Evolutionary conservation across 2,329 filamentous ascomycete species (phyloP).

Genomic region (Grosmannia penicillata): DNA sequence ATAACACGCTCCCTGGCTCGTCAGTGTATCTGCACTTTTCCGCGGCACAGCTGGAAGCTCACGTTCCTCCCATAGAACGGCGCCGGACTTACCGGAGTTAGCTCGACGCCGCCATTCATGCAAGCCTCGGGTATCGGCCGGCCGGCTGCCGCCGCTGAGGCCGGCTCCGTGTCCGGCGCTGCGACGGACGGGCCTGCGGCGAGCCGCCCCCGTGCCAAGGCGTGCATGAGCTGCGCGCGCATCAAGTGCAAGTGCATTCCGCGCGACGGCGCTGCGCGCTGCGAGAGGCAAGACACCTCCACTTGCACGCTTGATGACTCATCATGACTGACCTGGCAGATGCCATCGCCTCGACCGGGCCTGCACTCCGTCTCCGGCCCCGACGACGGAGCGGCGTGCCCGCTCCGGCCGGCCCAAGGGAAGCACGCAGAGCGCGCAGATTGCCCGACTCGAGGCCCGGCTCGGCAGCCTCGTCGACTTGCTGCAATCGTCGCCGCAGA

Average conservation of each 20-base stretch:
- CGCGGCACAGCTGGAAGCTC: no score
- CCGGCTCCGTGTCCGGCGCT: no score
- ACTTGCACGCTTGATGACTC: not conserved
- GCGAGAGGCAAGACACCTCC: conserved; percentile 16
- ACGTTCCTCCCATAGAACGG: no score
- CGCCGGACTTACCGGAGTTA: no score
- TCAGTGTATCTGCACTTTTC: no score
- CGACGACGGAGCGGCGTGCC: conserved; percentile 19
- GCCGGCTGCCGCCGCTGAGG: no score
- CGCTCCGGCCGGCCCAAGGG: conserved; percentile 14
- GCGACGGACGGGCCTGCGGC: no score
- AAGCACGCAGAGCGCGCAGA: conserved; percentile 25
- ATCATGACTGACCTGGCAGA: conserved; percentile 6
- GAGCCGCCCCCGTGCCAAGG: conserved; percentile 1
- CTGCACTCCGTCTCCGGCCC: conserved; percentile 23
- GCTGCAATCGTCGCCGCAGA: conserved; percentile 11
- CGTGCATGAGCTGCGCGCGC: conserved; percentile 5
- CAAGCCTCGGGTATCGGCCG: no score
- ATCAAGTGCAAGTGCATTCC: conserved; percentile 33
- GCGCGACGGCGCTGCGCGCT: conserved; percentile 15
- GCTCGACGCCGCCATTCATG: no score
- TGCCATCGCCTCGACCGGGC: conserved; percentile 24
- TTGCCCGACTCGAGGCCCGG: conserved; percentile 36
- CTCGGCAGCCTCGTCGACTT: conserved; percentile 32
- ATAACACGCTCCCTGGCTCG: no score